Base-by-base conservation (phyloP, 1,284 basidiomycete genomes). In the Ceratobasidium sp. region DNA sequence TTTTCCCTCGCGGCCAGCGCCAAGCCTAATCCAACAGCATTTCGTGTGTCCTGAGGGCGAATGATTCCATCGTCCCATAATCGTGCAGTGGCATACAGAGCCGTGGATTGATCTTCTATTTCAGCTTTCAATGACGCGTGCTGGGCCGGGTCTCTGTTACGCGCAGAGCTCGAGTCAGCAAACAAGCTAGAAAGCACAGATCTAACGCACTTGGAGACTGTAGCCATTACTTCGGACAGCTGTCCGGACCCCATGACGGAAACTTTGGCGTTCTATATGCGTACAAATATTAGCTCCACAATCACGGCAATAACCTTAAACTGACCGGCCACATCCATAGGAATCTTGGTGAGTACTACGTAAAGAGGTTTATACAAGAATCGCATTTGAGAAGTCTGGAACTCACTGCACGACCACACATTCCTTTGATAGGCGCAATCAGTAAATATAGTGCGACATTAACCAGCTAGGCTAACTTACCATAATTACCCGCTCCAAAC, bases 51-150 rank as follows among this genome's bases (percentile, higher is more conserved):
- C n/a, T 87, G 87, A 1, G 96, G 96, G 76, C 88, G 88, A 80
- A 98, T 96, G 75, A 98, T 93, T 1, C 96, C 96, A 79, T 98
- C 96, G 79, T 97, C 96, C 95, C 94, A 97, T 62, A 98, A 81
- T 32, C 94, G 87, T 12, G 96, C 94, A 0, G 90, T 92, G 2
- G 93, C 94, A 81, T 96, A 97, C 32, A 92, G 80, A 3, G 94
- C 92, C 5, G 89, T 91, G 21, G 92, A 93, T 80, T 98, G 94
- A 48, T 86, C 82, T 80, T 97, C 96, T 64, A 98, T 97, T 78
- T 92, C 89, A 18, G 86, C 83, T 79, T 91, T 90, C 55, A 97
- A 83, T 4, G 87, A 85, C 10, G 85, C 82, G 76, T 93, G 92
- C 76, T 92, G 91, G 1, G 85, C 81, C 10, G 91, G 90, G 76